phyloP scores from a whole-genome alignment of 345 rosid species.

The Brassica nigra region DNA sequence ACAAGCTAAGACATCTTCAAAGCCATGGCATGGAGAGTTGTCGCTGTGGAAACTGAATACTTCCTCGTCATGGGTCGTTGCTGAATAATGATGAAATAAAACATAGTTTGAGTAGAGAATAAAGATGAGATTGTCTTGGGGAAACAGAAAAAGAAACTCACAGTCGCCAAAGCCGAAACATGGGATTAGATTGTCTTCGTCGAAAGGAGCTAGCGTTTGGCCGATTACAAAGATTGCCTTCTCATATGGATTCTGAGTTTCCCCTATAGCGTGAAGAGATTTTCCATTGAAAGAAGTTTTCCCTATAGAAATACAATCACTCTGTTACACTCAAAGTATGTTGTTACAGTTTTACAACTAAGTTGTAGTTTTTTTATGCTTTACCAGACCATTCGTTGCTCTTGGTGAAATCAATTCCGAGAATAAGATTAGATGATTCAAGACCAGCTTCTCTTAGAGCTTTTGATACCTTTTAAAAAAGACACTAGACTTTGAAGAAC shows the following conservation, averaged over 20 bases:
- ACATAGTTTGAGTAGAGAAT: background rate
- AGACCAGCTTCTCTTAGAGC: slow-evolving; percentile 75
- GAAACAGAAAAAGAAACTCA: background rate
- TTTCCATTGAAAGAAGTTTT: slow-evolving; percentile 57
- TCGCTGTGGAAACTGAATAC: slow-evolving; percentile 76
- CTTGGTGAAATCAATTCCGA: slow-evolving; percentile 87
- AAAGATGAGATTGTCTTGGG: background rate
- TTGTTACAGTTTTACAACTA: background rate
- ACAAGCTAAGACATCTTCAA: slow-evolving; percentile 81
- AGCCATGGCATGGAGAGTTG: slow-evolving; percentile 75
- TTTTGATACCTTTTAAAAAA: slow-evolving; percentile 49
- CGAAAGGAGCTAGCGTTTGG: slow-evolving; percentile 77
- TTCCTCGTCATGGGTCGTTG: slow-evolving; percentile 70
- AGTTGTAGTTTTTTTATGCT: background rate
- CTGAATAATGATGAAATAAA: slow-evolving; percentile 38
- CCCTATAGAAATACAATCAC: slow-evolving; percentile 38
- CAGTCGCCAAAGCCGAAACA: slow-evolving; percentile 89
- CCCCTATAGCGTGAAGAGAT: slow-evolving; percentile 61
- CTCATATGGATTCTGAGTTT: slow-evolving; percentile 75
- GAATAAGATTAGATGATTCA: slow-evolving; percentile 86
- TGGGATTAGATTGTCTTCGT: slow-evolving; percentile 82
- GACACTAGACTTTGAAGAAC: slow-evolving; percentile 4
- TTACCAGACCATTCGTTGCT: slow-evolving; percentile 95
- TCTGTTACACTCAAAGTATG: slow-evolving; percentile 6
- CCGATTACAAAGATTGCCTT: slow-evolving; percentile 75